phyloP scores from a whole-genome alignment of 768 basidiomycete genomes.

The Kwoniella dejecticola region DNA sequence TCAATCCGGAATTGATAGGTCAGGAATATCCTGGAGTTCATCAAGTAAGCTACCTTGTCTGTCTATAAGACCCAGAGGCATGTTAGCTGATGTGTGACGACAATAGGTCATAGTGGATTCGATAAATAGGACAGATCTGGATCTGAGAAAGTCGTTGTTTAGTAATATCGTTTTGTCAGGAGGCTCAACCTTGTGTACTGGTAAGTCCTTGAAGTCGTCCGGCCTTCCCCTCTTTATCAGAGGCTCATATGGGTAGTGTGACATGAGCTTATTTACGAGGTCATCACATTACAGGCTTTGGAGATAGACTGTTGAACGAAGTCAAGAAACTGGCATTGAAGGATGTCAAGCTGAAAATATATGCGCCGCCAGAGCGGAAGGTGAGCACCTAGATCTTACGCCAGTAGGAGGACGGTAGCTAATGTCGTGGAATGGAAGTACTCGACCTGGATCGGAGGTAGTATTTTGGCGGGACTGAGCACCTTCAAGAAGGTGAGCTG shows the following conservation, averaged over 20 bases:
- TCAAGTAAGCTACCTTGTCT: slow-evolving; percentile 58
- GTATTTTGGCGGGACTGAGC: slow-evolving; percentile 89
- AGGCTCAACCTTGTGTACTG: slow-evolving; percentile 91
- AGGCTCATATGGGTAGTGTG: too few relatives aligned
- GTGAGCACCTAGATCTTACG: slow-evolving; percentile 25
- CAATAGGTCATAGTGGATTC: slow-evolving; percentile 86
- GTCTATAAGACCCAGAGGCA: neutral
- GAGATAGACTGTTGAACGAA: slow-evolving; percentile 92
- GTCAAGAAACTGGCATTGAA: slow-evolving; percentile 87
- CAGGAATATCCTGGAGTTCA: slow-evolving; percentile 96
- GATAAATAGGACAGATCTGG: slow-evolving; percentile 92
- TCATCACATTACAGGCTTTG: slow-evolving; percentile 91
- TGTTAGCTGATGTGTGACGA: neutral
- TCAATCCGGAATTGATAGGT: slow-evolving; percentile 95
- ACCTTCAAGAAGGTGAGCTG: slow-evolving; percentile 90
- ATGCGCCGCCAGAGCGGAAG: slow-evolving; percentile 98
- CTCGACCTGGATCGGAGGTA: slow-evolving; percentile 69
- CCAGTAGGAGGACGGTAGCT: neutral
- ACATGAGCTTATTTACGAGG: too few relatives aligned
- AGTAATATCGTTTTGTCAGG: slow-evolving; percentile 96
- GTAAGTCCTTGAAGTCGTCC: slow-evolving; percentile 58
- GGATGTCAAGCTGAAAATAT: slow-evolving; percentile 98
- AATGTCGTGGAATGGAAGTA: slow-evolving; percentile 37
- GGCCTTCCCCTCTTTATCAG: too few relatives aligned
- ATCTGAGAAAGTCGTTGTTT: slow-evolving; percentile 90